Evolutionary conservation across 345 rosid genomes (phyloP).

Genomic region (Sisymbrium altissimum): DNA sequence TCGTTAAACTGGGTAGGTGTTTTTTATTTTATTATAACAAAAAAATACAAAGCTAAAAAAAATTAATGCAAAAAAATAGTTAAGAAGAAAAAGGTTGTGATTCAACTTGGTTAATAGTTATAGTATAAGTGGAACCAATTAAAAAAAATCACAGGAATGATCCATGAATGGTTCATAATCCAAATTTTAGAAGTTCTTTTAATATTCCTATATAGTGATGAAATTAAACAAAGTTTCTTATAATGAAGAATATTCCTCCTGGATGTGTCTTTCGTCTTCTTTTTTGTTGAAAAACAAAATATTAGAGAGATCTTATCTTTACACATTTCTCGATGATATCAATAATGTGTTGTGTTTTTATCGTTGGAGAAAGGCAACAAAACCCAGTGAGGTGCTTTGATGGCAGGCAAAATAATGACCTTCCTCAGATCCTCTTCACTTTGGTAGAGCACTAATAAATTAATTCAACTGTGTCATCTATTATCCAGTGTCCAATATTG

Average conservation of each 20-base stretch:
- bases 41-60: too few relatives aligned
- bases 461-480: conserved; percentile 2
- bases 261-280: not conserved
- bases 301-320: conserved; percentile 20
- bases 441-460: conserved; percentile 7
- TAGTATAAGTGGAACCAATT: not conserved
- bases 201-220: not conserved
- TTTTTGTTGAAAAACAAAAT: conserved; percentile 5
- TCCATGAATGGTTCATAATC: not conserved
- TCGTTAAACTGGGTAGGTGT: too few relatives aligned
- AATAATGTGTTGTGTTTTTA: conserved; percentile 10
- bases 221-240: not conserved
- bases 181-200: not conserved
- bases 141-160: not conserved
- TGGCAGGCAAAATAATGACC: conserved; percentile 35
- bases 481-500: not conserved
- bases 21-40: too few relatives aligned
- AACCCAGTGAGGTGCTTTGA: conserved; percentile 21
- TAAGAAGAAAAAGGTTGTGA: too few relatives aligned
- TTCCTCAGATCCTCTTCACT: conserved; percentile 19
- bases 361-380: conserved; percentile 19
- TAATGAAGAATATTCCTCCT: not conserved
- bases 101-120: not conserved
- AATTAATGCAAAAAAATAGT: too few relatives aligned
- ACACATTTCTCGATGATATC: conserved; percentile 24